Base-by-base conservation (phyloP, 306 rosid species). In the Calophaca sinica region DNA sequence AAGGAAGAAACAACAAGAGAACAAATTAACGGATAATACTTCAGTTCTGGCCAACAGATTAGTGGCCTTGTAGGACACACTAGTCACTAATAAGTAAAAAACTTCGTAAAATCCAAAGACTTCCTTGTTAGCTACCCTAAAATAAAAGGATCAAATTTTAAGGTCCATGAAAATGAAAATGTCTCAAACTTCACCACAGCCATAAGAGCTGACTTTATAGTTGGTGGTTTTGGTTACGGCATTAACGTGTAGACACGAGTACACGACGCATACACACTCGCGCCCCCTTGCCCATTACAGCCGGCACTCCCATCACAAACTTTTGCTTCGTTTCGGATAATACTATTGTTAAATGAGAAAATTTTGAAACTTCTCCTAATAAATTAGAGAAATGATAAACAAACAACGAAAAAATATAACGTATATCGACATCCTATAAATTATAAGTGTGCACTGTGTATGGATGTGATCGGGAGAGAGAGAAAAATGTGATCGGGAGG, bases 121-220 rank as follows among this genome's bases (percentile, higher is more conserved):
- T 8, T 28, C 49, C 13, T 49, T 76, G 66, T 80, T 68, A 13
- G 14, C 10, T 39, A 80, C 49, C 48, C 50, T 7, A 53, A 76
- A 52, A 45, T 15, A 50, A 58, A 57, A 42, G 9, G 7, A 9
- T 9, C 53, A 74, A 15, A 26, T 75, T 81, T 54, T 53, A 11
- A 5, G 73, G 68, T 52, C 73, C 50, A 62, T 70, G 70, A 36
- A 64, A 76, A 62, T 70, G 70, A 36, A 64, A 76, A 70, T 46
- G 9, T 64, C 6, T 62, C 38, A 4, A 33, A 33, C 7, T 55
- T 55, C 68, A 68, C 39, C 68, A 50, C 62, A 80, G 26, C 80
- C 76, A 67, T 51, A 60, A 5, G 51, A n/a, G n/a, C n/a, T 36
- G 58, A 54, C 11, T 48, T 54, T 13, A 38, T 3, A 39, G 8